These are phyloP conservation scores for Sporothrix brasiliensis DNA, from an alignment of 2,329 filamentous ascomycete genomes.

Conservation along the genomic window DNA sequence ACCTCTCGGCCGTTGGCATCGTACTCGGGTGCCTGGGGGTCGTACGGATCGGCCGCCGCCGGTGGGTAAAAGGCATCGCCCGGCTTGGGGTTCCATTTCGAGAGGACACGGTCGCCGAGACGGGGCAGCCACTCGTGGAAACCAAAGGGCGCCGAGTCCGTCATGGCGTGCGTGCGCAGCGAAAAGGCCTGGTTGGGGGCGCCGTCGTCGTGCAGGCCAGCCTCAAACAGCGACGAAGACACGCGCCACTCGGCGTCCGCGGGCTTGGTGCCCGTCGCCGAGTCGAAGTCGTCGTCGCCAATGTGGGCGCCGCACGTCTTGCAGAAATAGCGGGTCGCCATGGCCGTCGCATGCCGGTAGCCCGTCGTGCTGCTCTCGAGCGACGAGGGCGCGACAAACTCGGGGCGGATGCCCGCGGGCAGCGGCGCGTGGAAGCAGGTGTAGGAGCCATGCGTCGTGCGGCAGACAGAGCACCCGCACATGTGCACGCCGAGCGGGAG, in stretches of 20 bases:
- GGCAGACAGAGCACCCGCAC: constrained; percentile 25
- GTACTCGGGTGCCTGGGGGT: neutral
- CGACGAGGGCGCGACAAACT: constrained; percentile 15
- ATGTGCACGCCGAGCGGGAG: constrained; percentile 20
- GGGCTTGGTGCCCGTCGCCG: neutral
- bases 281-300: constrained; percentile 19
- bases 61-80: constrained; percentile 13
- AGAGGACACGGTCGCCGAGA: neutral
- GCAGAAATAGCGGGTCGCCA: constrained; percentile 19
- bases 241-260: constrained; percentile 2
- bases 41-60: neutral
- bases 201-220: constrained; percentile 7
- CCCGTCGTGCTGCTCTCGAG: neutral
- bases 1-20: neutral
- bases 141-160: neutral
- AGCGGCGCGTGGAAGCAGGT: constrained; percentile 22
- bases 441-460: constrained; percentile 18
- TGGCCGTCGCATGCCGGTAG: constrained; percentile 6
- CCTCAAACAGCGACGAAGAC: constrained; percentile 7
- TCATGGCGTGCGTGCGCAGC: constrained; percentile 2
- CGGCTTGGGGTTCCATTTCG: constrained; percentile 3
- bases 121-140: constrained; percentile 12
- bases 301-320: constrained; percentile 24
- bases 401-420: neutral
- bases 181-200: neutral